Percentiles rank a stretch among this genome's conserved stretches.
phyloP scores from a whole-genome alignment of 495 filamentous ascomycete genomes.

The Parmelia sp. region DNA sequence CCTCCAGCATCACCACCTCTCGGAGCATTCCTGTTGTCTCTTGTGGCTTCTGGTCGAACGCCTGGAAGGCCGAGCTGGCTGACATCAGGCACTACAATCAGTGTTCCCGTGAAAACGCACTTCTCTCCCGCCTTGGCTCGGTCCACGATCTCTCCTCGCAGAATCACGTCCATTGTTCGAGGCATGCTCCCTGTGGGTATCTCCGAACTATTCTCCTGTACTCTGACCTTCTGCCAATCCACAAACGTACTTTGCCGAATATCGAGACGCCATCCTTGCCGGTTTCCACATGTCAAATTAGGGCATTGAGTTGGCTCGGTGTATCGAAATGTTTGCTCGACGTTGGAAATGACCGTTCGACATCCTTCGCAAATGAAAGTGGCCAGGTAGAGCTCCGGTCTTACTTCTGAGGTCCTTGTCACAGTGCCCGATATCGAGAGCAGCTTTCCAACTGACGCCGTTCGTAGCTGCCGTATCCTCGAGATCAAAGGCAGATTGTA shows the following conservation, averaged over 20 bases:
- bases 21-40: constrained; percentile 67
- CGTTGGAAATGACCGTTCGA: constrained; percentile 69
- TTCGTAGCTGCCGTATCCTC: constrained; percentile 79
- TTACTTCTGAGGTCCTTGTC: constrained; percentile 92
- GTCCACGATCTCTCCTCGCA: constrained; percentile 97
- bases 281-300: constrained; percentile 84
- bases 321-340: constrained; percentile 97
- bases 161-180: constrained; percentile 92
- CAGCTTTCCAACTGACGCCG: constrained; percentile 83
- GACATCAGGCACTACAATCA: constrained; percentile 96
- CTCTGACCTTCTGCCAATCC: constrained; percentile 97
- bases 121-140: constrained; percentile 95
- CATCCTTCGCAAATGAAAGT: constrained; percentile 92
- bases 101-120: constrained; percentile 90
- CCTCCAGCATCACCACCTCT: constrained; percentile 76
- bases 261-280: constrained; percentile 83
- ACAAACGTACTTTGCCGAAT: constrained; percentile 97
- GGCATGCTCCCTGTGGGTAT: constrained; percentile 99
- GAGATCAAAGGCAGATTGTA: constrained; percentile 96
- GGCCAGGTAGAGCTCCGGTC: constrained; percentile 84
- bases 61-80: constrained; percentile 91
- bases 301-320: constrained; percentile 96
- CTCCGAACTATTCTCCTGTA: constrained; percentile 96
- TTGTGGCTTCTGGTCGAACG: constrained; percentile 72
- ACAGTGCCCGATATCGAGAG: constrained; percentile 94